These are phyloP conservation scores for Geotrichum aggregatum DNA, from an alignment of 1,139 yeast genomes.

Conservation along the genomic window DNA sequence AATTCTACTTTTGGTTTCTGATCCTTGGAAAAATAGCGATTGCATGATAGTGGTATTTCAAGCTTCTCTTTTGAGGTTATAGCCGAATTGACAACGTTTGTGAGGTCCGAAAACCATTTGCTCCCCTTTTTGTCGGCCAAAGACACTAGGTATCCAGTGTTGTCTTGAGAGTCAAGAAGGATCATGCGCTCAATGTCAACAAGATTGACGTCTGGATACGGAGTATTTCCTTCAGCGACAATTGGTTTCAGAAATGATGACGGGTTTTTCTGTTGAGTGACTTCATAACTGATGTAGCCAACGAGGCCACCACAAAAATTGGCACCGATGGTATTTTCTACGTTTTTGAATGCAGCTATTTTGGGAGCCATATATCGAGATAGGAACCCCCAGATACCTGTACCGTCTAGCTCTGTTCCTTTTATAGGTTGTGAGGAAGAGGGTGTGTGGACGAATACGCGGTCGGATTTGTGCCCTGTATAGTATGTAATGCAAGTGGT, in stretches of 20 bases:
- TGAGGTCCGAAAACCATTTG: slow-evolving; percentile 40
- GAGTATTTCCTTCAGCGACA: slow-evolving; percentile 10
- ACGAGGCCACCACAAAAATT: slow-evolving; percentile 88
- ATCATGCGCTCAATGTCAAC: slow-evolving; percentile 67
- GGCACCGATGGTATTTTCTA: slow-evolving; percentile 36
- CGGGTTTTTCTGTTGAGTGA: slow-evolving; percentile 23
- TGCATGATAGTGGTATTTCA: slow-evolving; percentile 24
- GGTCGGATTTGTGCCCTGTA: slow-evolving; percentile 31
- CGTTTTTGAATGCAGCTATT: slow-evolving; percentile 26
- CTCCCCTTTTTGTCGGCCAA: slow-evolving; percentile 39
- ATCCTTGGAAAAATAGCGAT: slow-evolving; percentile 18
- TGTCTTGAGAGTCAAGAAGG: slow-evolving; percentile 49
- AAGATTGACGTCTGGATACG: slow-evolving; percentile 66
- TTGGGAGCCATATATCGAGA: slow-evolving; percentile 50
- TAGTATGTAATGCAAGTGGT: slow-evolving; percentile 69
- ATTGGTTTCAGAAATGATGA: slow-evolving; percentile 9
- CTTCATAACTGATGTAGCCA: slow-evolving; percentile 85
- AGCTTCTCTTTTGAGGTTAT: slow-evolving; percentile 1
- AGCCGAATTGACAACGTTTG: slow-evolving; percentile 10
- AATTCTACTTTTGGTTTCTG: slow-evolving; percentile 41
- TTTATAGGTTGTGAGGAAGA: slow-evolving; percentile 22
- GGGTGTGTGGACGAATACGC: slow-evolving; percentile 36
- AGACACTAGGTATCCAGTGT: slow-evolving; percentile 55
- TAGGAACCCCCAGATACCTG: slow-evolving; percentile 48
- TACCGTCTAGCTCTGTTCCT: slow-evolving; percentile 3